Percentiles rank a stretch among this genome's conserved stretches.
These are phyloP conservation scores for Celoporthe dispersa DNA, from an alignment of 2,329 filamentous ascomycete genomes.

Conservation along the genomic window DNA sequence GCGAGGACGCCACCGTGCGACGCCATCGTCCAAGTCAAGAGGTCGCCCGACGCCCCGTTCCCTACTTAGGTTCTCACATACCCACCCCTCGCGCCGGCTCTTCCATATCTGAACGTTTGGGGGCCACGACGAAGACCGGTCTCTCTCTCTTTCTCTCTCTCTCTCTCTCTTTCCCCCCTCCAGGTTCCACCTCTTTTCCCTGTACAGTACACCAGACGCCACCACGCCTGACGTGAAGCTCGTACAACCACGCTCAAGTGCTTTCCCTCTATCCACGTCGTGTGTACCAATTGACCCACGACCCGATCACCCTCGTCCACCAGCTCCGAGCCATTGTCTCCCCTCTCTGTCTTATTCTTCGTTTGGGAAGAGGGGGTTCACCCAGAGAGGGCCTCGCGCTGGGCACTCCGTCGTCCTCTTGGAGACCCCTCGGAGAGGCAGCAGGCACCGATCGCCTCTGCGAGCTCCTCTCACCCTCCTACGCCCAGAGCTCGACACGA, in stretches of 20 bases:
- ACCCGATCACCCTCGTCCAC: not conserved
- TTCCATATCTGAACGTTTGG: conserved; percentile 28
- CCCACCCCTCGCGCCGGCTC: not conserved
- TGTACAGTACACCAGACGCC: conserved; percentile 16
- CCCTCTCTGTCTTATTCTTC: not conserved
- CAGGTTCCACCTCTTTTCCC: not conserved
- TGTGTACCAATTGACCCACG: not conserved
- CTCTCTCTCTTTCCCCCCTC: too few species aligned
- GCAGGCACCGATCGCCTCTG: not conserved
- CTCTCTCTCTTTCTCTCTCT: not conserved
- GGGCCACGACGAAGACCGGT: conserved; percentile 10
- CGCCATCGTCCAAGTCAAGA: conserved; percentile 12
- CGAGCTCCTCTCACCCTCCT: not conserved
- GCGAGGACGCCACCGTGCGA: conserved; percentile 19
- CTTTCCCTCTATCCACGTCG: not conserved
- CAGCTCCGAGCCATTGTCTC: not conserved
- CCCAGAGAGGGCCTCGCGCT: not conserved
- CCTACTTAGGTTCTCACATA: conserved; percentile 13
- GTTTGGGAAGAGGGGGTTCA: not conserved
- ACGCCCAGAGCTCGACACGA: not conserved
- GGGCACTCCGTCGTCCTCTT: not conserved
- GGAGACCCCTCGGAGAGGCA: not conserved
- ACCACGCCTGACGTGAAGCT: conserved; percentile 3
- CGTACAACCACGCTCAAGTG: not conserved
- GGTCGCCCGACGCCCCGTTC: conserved; percentile 8